Evolutionary conservation across 306 rosid genomes (phyloP), one percentile per base, ranked within the genome.

Genomic region (Rubus idaeus): DNA sequence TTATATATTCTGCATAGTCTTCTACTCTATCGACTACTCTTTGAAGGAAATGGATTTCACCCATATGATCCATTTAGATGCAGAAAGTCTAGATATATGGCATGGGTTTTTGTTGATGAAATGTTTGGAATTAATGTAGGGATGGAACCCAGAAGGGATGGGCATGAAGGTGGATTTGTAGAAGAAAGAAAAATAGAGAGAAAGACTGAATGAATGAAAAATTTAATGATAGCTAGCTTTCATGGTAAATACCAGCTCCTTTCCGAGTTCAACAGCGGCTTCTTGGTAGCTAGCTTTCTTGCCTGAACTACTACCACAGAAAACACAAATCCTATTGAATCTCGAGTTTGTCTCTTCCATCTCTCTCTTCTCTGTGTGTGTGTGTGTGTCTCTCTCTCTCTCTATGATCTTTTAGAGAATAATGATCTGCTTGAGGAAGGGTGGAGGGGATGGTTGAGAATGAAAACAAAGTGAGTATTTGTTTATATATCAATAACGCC

Each of bases 281-380:
- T 93, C 93, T 78, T 91, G 97, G 85, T 95, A 95, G 76, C 87
- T 91, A 47, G 97, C 77, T 86, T 95, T 95, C 88, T 91, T 95
- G 14, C 99, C 99, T 2, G 99, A 88, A 79, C 96, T 92, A 89
- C 99, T 95, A 26, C 99, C 99, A 86, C 99, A 95, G 75, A 90
- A 95, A 8, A 95, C 98, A 81, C 98, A 92, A 80, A 95, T 92
- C 79, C 97, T 87, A 84, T 86, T 84, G 86, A 95, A 95, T 89
- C 84, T 95, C 10, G 99, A 92, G 79, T 88, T 85, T 26, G 82
- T 83, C 64, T 87, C 97, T 87, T 90, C 98, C 97, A 92, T 93
- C 4, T 68, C 77, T 68, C 18, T 52, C 37, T 5, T 49, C 13
- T 89, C 3, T 65, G 66, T 55, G 10, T 55, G 44, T 92, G 3